Evolutionary conservation across 306 rosid species (phyloP).

Genomic region (Purshia tridentata): DNA sequence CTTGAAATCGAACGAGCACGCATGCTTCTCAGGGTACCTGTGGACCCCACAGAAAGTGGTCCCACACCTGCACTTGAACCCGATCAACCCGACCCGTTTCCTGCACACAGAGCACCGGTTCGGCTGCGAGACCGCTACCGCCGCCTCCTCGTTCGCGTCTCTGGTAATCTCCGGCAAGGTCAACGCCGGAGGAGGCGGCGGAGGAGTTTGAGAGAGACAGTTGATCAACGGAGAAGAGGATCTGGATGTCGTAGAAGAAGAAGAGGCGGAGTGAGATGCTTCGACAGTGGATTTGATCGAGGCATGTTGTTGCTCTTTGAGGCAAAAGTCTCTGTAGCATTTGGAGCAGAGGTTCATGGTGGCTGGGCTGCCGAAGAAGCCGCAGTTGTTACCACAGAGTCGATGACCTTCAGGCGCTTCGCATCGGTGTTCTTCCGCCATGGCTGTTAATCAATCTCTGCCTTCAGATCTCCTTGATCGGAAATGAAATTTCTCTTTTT

Average conservation of each 20-base stretch:
- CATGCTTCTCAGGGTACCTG: conserved; percentile 91
- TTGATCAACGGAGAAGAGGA: conserved; percentile 10
- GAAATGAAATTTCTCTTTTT: not conserved
- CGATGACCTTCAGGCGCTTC: conserved; percentile 81
- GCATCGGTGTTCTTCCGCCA: conserved; percentile 96
- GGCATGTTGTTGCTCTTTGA: conserved; percentile 65
- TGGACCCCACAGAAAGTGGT: conserved; percentile 80
- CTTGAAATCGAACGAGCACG: conserved; percentile 78
- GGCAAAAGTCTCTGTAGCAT: conserved; percentile 65
- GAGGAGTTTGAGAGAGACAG: conserved; percentile 25
- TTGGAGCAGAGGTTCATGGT: conserved; percentile 94
- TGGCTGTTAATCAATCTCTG: conserved; percentile 20
- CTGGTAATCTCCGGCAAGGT: conserved; percentile 24
- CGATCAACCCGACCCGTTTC: conserved; percentile 83
- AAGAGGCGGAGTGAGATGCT: conserved; percentile 50
- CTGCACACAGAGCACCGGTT: conserved; percentile 68
- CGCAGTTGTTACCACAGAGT: conserved; percentile 88
- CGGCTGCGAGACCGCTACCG: conserved; percentile 24
- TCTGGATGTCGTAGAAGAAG: conserved; percentile 9
- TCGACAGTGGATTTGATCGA: conserved; percentile 76
- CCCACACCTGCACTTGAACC: conserved; percentile 81
- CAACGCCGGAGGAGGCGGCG: conserved; percentile 31
- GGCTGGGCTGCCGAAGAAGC: conserved; percentile 85
- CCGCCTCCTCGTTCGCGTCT: conserved; percentile 13
- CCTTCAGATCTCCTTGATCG: conserved; percentile 3